Percentiles rank a stretch among this genome's conserved stretches.
Evolutionary conservation across 2,329 filamentous ascomycete genomes (phyloP).

Genomic region (Monosporascus ibericus): DNA sequence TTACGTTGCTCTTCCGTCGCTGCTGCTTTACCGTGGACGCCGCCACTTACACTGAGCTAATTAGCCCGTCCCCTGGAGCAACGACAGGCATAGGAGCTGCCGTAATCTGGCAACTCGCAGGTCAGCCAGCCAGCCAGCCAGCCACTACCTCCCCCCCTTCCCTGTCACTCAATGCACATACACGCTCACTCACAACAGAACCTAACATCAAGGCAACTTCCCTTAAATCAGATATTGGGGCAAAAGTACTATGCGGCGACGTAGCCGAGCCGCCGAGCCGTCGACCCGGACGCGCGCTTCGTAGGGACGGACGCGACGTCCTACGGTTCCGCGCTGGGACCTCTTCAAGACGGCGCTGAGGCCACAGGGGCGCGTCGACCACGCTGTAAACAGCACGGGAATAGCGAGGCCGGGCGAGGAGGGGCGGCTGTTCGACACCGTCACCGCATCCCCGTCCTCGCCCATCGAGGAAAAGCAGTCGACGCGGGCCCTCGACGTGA

Average conservation of each 20-base stretch:
- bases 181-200: background rate
- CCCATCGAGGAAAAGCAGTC: background rate
- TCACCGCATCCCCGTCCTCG: background rate
- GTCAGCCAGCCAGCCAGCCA: background rate
- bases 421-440: background rate
- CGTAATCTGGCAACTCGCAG: background rate
- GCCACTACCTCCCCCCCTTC: background rate
- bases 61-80: background rate
- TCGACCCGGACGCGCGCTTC: background rate
- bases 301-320: background rate
- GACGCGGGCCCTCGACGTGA: background rate
- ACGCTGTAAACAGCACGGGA: background rate
- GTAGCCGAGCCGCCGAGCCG: background rate
- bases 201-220: background rate
- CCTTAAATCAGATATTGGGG: background rate
- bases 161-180: background rate
- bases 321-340: background rate
- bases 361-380: background rate
- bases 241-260: background rate
- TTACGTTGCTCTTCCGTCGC: no score
- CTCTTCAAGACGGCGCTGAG: slow-evolving; percentile 1
- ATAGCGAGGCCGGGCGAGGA: background rate
- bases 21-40: no score
- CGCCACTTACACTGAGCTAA: no score
- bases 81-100: background rate